phyloP scores from a whole-genome alignment of 2,329 filamentous ascomycete species.

The Penicillium glabrum region DNA sequence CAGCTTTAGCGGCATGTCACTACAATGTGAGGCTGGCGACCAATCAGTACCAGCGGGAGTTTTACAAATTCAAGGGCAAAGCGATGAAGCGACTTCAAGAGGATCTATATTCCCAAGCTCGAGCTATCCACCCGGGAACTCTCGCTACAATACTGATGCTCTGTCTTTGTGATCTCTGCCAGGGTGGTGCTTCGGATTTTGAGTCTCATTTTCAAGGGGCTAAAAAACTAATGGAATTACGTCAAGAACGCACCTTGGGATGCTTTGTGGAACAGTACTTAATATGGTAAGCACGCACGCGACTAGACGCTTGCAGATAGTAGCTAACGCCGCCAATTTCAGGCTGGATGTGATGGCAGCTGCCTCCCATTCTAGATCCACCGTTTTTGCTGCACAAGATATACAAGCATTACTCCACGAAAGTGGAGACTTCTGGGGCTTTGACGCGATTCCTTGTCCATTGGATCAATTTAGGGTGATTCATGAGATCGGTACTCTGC shows the following conservation, averaged over 20 bases:
- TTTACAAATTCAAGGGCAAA: slow-evolving; percentile 5
- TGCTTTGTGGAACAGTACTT: slow-evolving; percentile 6
- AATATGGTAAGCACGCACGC: not conserved
- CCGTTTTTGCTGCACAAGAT: not conserved
- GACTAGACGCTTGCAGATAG: not conserved
- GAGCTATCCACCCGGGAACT: slow-evolving; percentile 1
- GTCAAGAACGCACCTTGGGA: not conserved
- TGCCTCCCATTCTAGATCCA: not conserved
- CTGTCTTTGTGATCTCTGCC: slow-evolving; percentile 5
- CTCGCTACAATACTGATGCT: slow-evolving; percentile 7
- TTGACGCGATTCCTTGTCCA: not conserved
- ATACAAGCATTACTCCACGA: not conserved
- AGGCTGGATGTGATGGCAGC: not conserved
- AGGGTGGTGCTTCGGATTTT: slow-evolving; percentile 1
- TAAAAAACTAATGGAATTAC: not conserved
- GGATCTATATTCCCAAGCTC: not conserved
- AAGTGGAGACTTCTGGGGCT: not conserved
- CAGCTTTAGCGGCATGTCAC: slow-evolving; percentile 4
- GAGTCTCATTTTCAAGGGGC: slow-evolving; percentile 3
- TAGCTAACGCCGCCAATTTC: not conserved
- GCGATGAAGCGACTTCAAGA: slow-evolving; percentile 3
- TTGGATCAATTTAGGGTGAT: not conserved
- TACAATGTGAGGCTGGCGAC: slow-evolving; percentile 2
- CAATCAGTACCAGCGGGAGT: slow-evolving; percentile 2
- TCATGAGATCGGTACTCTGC: not conserved